These are phyloP conservation scores for Panicum hallii DNA, from an alignment of 202 grass and related monocot genomes.

Conservation along the genomic window DNA sequence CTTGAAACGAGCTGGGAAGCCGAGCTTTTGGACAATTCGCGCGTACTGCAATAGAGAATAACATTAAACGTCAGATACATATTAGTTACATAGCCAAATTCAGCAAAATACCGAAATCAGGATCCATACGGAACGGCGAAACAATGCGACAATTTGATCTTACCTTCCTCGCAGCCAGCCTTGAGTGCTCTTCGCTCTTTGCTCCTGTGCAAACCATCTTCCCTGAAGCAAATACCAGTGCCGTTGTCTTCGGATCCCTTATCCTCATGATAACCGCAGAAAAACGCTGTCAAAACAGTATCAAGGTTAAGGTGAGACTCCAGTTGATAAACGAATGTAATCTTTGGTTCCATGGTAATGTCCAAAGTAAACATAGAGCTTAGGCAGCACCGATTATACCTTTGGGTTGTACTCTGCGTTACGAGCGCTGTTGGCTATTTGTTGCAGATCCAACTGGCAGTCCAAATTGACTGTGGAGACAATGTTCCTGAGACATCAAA, in stretches of 20 bases:
- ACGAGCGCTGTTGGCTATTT: slow-evolving; percentile 18
- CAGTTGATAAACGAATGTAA: background rate
- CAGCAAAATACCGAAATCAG: background rate
- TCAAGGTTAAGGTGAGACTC: background rate
- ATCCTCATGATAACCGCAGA: slow-evolving; percentile 96
- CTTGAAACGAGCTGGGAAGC: slow-evolving; percentile 31
- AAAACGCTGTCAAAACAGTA: slow-evolving; percentile 67
- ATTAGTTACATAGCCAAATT: background rate
- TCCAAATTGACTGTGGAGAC: slow-evolving; percentile 36
- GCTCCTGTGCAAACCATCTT: slow-evolving; percentile 94
- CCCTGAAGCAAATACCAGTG: slow-evolving; percentile 91
- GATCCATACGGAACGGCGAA: background rate
- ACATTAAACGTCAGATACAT: background rate
- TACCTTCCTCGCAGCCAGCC: slow-evolving; percentile 64
- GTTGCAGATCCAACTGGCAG: slow-evolving; percentile 25
- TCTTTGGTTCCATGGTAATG: background rate
- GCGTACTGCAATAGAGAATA: slow-evolving; percentile 29
- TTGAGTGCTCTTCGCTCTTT: slow-evolving; percentile 73
- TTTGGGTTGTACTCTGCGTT: slow-evolving; percentile 41
- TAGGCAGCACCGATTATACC: background rate
- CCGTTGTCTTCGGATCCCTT: slow-evolving; percentile 93
- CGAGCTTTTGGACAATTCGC: slow-evolving; percentile 32
- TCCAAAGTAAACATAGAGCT: background rate
- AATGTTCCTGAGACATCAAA: slow-evolving; percentile 31
- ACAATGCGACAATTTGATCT: slow-evolving; percentile 14